phyloP scores from a whole-genome alignment of 192 early-diverging fungal species.

The Jimgerdemannia lactiflua region DNA sequence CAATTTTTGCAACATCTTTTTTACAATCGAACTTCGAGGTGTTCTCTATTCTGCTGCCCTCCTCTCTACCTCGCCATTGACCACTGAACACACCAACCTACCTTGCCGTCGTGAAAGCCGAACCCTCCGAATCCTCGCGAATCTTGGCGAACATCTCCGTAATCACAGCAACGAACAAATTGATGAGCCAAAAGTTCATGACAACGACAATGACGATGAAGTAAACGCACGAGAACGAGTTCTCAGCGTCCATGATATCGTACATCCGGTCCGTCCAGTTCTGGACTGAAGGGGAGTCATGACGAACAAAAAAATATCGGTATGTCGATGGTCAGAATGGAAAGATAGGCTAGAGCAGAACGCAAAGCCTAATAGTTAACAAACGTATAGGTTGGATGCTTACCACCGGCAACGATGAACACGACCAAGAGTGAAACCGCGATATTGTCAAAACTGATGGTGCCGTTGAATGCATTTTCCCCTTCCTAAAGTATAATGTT shows the following conservation, averaged over 20 bases:
- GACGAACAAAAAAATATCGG: background rate
- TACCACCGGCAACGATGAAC: conserved; percentile 52
- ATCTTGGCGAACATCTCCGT: conserved; percentile 65
- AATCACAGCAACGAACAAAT: conserved; percentile 65
- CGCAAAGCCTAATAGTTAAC: background rate
- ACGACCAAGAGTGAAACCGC: conserved; percentile 50
- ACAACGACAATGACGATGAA: conserved; percentile 55
- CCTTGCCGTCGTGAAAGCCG: conserved; percentile 52
- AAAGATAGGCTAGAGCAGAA: background rate
- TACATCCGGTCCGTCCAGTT: conserved; percentile 64
- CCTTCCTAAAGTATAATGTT: conserved; percentile 26
- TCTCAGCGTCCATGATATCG: conserved; percentile 56
- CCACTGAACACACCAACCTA: conserved; percentile 5
- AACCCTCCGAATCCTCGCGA: conserved; percentile 56
- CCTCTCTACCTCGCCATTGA: background rate
- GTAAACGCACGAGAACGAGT: conserved; percentile 42
- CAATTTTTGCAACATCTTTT: too few relatives aligned
- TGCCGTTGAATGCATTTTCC: conserved; percentile 30
- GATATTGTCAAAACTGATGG: conserved; percentile 53
- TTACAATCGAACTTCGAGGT: background rate
- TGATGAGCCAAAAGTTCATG: conserved; percentile 64
- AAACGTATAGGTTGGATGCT: background rate
- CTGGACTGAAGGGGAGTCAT: conserved; percentile 33
- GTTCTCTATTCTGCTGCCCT: background rate
- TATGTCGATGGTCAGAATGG: background rate